Evolutionary conservation across 345 rosid species (phyloP).

Genomic region (Eucalyptus tenuipes): DNA sequence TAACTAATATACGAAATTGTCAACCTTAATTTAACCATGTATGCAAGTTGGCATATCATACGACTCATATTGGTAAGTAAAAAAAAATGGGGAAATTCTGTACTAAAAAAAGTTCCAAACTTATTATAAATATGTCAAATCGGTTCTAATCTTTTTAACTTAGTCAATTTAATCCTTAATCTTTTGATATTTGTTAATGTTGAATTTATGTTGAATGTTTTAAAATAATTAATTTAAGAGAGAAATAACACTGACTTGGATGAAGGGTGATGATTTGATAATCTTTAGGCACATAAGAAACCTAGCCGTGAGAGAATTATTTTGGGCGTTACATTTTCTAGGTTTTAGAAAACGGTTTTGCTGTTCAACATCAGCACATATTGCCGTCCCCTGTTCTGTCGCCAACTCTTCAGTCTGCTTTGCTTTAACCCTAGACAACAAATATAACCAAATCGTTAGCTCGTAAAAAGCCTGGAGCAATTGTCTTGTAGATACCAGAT

Average conservation of each 20-base stretch:
- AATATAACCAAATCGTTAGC: too few species aligned
- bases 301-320: not conserved
- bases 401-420: not conserved
- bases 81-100: too few species aligned
- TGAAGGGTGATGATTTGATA: not conserved
- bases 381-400: not conserved
- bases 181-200: not conserved
- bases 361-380: not conserved
- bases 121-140: not conserved
- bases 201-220: not conserved
- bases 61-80: too few species aligned
- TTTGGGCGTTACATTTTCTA: not conserved
- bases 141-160: fast-evolving
- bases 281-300: not conserved
- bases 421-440: not conserved
- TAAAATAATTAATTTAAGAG: not conserved
- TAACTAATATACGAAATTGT: not conserved
- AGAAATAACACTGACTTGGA: not conserved
- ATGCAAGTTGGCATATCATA: not conserved
- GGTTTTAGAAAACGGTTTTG: not conserved
- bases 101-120: not conserved
- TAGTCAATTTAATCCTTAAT: not conserved
- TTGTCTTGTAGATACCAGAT: not conserved
- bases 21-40: not conserved
- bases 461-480: too few species aligned